These are phyloP conservation scores for Ambrosiella beaveri DNA, from an alignment of 2,329 filamentous ascomycete species.

Conservation along the genomic window DNA sequence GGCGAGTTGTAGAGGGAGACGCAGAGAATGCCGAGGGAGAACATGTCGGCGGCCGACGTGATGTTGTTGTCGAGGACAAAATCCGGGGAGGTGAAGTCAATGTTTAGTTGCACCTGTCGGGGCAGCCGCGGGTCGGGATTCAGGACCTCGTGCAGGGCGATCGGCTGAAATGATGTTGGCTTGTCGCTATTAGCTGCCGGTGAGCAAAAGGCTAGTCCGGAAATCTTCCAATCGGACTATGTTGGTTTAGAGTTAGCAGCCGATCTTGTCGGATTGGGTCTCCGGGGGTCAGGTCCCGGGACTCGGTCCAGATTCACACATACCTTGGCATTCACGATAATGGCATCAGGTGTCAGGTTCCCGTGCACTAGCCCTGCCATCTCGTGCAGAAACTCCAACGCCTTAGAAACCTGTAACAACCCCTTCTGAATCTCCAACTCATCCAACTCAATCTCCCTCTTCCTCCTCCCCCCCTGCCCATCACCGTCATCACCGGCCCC, in stretches of 20 bases:
- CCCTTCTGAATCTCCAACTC: conserved; percentile 97
- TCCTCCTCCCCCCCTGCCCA: conserved; percentile 50
- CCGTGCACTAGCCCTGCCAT: conserved; percentile 87
- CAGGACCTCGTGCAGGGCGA: conserved; percentile 67
- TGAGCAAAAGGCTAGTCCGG: conserved; percentile 78
- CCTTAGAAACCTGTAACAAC: conserved; percentile 79
- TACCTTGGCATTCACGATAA: conserved; percentile 86
- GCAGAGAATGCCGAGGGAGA: conserved; percentile 77
- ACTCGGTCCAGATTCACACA: conserved; percentile 16
- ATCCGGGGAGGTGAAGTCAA: conserved; percentile 89
- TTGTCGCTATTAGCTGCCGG: conserved; percentile 61
- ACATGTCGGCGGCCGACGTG: conserved; percentile 74
- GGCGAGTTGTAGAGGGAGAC: conserved; percentile 90
- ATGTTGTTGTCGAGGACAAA: conserved; percentile 85
- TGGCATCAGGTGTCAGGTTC: conserved; percentile 82
- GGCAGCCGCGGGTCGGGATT: conserved; percentile 77
- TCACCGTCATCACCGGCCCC: conserved; percentile 47
- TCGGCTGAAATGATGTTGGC: conserved; percentile 57
- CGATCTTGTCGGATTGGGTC: not conserved
- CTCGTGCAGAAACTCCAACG: conserved; percentile 86
- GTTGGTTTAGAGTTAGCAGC: conserved; percentile 4
- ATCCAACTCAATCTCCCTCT: conserved; percentile 80
- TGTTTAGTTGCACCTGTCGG: conserved; percentile 64
- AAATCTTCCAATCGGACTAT: conserved; percentile 94
- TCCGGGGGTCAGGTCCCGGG: not conserved